Conservation (phyloP, 306 rosid genomes). For the Delonix regia region DNA sequence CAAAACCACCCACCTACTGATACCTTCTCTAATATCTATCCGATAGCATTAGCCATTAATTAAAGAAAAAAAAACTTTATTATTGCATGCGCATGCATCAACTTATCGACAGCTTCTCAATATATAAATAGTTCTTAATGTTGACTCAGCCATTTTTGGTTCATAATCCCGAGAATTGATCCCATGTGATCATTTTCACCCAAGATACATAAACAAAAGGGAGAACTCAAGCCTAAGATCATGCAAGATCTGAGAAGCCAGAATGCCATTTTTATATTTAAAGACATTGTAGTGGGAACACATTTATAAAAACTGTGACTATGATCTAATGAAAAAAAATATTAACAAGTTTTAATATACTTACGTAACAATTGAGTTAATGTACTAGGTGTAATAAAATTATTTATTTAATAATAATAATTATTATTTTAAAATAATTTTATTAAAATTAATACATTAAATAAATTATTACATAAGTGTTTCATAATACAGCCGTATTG, state of each 20-base stretch:
- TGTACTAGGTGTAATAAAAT: too few species aligned
- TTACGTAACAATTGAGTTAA: too few species aligned
- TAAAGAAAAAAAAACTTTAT: constrained; percentile 34
- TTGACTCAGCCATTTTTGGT: constrained; percentile 14
- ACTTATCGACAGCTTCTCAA: constrained; percentile 16
- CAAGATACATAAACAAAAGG: not conserved
- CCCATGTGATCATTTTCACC: constrained; percentile 36
- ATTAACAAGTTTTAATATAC: too few species aligned
- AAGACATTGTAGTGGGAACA: not conserved
- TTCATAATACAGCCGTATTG: too few species aligned
- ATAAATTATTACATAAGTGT: too few species aligned
- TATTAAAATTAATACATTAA: too few species aligned
- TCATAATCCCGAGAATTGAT: constrained; percentile 24
- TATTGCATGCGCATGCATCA: constrained; percentile 34
- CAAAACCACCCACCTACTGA: not conserved
- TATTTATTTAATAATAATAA: too few species aligned
- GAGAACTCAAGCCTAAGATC: not conserved
- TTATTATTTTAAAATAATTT: too few species aligned
- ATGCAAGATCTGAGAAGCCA: constrained; percentile 9
- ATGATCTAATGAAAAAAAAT: not conserved
- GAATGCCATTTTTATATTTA: not conserved
- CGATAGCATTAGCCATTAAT: not conserved
- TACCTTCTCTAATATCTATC: not conserved
- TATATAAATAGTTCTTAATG: constrained; percentile 29
- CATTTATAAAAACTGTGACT: constrained; percentile 9